Evolutionary conservation across 2,329 filamentous ascomycete genomes (phyloP), one percentile per base, ranked within the genome.

Genomic region (Diaporthe citrichinensis): DNA sequence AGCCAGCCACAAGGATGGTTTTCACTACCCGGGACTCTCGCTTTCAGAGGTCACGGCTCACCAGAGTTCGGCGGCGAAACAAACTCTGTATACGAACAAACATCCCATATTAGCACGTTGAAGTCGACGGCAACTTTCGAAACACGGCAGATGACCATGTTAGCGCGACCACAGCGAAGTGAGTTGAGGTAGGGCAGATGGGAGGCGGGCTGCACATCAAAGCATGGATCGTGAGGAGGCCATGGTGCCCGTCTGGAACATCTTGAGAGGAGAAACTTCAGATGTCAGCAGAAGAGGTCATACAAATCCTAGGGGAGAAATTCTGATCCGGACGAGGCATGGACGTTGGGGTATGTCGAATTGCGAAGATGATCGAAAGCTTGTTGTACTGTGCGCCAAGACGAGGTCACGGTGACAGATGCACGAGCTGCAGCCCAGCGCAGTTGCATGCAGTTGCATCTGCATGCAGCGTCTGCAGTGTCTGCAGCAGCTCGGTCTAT

Each of bases 371-470:
- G 2, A 12, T n/a, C 3, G 36, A 36, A 39, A 53, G 44, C 59
- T 46, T 31, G n/a, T 46, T 4, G 25, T 31, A 3, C 28, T 36
- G 44, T 34, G 23, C n/a, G 28, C 34, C 58, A 25, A 34, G 14
- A 61, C 7, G 55, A 58, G 17, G 55, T 15, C 7, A 15, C 14
- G 14, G n/a, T 55, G 55, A 23, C 23, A 59, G 57, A 31, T 59
- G 57, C 57, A 12, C 39, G n/a, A 62, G n/a, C 58, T 62, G 59
- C 59, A 62, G 39, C 39, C n/a, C 59, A 62, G 15, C 39, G 36
- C 23, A 62, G 17, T 49, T 61, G n/a, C 58, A 62, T 17, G 58
- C 28, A 51, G 15, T 3, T 41, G n/a, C 39, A 23, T 12, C 5
- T 61, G 58, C 58, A 41, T 4, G 14, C 15, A 17, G 58, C 58